Base-by-base conservation (phyloP, 2,329 filamentous ascomycete genomes). In the Colletotrichum navitas region DNA sequence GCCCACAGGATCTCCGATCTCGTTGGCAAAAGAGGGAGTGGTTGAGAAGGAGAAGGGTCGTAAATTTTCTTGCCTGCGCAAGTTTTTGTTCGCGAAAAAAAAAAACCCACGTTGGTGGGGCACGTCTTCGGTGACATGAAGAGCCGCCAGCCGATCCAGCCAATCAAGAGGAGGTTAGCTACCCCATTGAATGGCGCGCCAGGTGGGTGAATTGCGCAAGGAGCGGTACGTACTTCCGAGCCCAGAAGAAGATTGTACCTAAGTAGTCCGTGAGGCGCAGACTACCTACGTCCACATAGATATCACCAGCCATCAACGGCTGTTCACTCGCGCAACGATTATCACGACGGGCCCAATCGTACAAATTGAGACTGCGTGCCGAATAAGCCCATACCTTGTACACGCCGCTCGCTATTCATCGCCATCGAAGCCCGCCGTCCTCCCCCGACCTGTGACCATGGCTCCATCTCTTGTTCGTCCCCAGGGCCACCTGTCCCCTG, bases 401-500 rank as follows among this genome's bases (percentile, higher is more conserved):
- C 24, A 4, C 49, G n/a, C 24, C 11, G 21, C 10, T 36, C 24
- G 8, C 39, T 21, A 56, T 29, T 16, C 26, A 41, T 16, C 41
- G 16, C 10, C 34, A 24, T 41, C 45, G 36, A 43, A 52, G 3
- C 29, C 16, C 21, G 39, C 43, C 12, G 11, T 39, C 21, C 34
- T 8, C n/a, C 21, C 18, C 6, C 32, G 34, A 24, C 12, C 16
- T 64, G 29, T 41, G 14, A 77, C 52, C 21, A 89, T 89, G 87
- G 77, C 83, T 16, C 84, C 84, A 7, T 86, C 88, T 49, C 83
- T 91, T 24, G 81, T 90, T 67, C 86, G 86, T 70, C 88, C 89
- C 8, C 87, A 89, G 47, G 85, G 85, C 76, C 84, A 88, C 76
- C 84, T 91, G 43, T 84, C 89, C 39, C 87, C 88, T 14, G 81